phyloP scores from a whole-genome alignment of 1,139 yeast species.

The Debaryomyces sp. region DNA sequence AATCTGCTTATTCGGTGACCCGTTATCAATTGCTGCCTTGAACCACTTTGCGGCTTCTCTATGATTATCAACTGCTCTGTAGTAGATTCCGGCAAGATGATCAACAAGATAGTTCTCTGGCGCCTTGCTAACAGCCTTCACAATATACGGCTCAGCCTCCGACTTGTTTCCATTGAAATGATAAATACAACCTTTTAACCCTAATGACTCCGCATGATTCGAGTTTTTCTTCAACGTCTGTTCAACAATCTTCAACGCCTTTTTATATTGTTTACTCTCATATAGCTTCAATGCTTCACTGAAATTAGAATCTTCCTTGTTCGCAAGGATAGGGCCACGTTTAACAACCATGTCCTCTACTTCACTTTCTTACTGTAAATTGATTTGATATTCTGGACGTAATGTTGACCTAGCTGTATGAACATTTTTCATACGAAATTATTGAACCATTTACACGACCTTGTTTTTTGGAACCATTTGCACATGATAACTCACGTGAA shows the following conservation, averaged over 20 bases:
- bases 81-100: conserved; percentile 86
- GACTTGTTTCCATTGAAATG: conserved; percentile 51
- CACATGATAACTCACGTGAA: background rate
- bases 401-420: background rate
- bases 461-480: background rate
- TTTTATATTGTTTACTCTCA: conserved; percentile 85
- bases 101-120: conserved; percentile 67
- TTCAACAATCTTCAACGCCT: conserved; percentile 78
- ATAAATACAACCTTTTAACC: conserved; percentile 79
- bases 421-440: background rate
- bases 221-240: conserved; percentile 75
- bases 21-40: conserved; percentile 74
- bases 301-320: conserved; percentile 70
- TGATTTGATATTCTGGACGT: background rate
- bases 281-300: conserved; percentile 81
- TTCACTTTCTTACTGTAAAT: background rate
- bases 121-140: conserved; percentile 62
- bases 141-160: conserved; percentile 68
- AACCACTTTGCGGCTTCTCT: conserved; percentile 81
- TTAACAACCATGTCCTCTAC: conserved; percentile 25
- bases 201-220: conserved; percentile 77
- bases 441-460: background rate
- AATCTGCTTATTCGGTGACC: conserved; percentile 77
- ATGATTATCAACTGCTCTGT: conserved; percentile 70
- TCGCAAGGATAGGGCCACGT: conserved; percentile 38